Conservation (phyloP, 208 protist genomes). For the Porcisia hertigi region DNA sequence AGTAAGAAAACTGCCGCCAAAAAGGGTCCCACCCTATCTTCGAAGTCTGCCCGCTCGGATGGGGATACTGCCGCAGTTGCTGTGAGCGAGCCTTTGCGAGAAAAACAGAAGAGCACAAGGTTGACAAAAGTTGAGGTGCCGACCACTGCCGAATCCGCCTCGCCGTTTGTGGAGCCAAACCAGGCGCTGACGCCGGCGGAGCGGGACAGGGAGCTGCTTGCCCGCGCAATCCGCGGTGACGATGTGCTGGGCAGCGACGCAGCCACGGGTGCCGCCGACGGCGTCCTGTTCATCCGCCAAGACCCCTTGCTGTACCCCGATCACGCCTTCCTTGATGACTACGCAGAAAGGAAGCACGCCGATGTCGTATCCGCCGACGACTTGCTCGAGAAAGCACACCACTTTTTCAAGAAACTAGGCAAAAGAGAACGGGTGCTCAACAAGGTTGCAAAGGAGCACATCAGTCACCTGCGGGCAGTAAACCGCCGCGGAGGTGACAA, state of each 20-base stretch:
- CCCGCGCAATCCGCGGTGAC: conserved; percentile 59
- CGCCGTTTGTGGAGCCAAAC: neutral
- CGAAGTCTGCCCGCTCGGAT: neutral
- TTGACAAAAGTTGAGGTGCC: neutral
- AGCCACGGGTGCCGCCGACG: neutral
- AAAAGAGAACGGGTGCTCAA: conserved; percentile 58
- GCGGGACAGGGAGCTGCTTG: conserved; percentile 48
- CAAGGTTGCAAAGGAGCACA: conserved; percentile 52
- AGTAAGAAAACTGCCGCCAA: conserved; percentile 22
- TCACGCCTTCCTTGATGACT: conserved; percentile 68
- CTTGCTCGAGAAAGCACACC: conserved; percentile 65
- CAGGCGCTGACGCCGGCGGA: conserved; percentile 4
- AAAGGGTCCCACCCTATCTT: neutral
- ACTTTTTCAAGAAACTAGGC: conserved; percentile 81
- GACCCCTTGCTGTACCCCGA: conserved; percentile 51
- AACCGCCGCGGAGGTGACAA: conserved; percentile 88
- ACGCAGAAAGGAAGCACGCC: conserved; percentile 67
- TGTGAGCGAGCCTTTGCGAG: neutral
- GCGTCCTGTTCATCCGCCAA: conserved; percentile 13
- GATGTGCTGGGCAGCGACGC: conserved; percentile 13
- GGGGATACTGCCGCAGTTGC: neutral
- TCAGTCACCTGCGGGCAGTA: conserved; percentile 68
- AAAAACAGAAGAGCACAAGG: neutral
- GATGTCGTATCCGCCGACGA: conserved; percentile 62
- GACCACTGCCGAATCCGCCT: neutral